Percentiles rank a stretch among this genome's conserved stretches.
Evolutionary conservation across 805 yeast species (phyloP).

Genomic region (Starmerella cellae): DNA sequence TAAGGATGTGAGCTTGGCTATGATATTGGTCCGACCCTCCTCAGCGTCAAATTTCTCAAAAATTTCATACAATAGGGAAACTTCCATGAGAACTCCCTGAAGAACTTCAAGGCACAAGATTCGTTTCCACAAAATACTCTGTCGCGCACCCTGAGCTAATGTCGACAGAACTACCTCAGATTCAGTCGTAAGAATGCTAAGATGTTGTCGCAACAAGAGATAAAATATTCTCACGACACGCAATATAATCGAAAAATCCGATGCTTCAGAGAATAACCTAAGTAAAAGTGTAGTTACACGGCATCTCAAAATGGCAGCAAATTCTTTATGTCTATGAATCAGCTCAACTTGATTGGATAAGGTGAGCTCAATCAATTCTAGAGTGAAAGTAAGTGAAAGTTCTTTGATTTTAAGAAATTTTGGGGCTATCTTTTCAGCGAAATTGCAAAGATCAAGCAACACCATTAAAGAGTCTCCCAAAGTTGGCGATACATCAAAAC

Average conservation of each 20-base stretch:
- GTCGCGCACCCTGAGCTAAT: constrained; percentile 54
- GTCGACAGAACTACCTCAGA: constrained; percentile 68
- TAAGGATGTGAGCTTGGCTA: constrained; percentile 5
- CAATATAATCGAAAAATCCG: constrained; percentile 55
- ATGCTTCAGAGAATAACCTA: constrained; percentile 42
- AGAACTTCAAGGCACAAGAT: constrained; percentile 62
- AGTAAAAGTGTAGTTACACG: constrained; percentile 65
- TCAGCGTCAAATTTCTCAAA: constrained; percentile 50
- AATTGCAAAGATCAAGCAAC: constrained; percentile 56
- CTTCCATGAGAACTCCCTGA: constrained; percentile 45
- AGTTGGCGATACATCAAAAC: constrained; percentile 35
- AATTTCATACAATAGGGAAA: constrained; percentile 37
- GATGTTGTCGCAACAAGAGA: constrained; percentile 48
- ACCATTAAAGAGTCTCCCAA: constrained; percentile 60
- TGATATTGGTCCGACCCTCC: constrained; percentile 25
- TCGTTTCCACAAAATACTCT: constrained; percentile 51
- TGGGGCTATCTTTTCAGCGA: constrained; percentile 48
- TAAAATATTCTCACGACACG: constrained; percentile 62
- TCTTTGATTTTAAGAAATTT: constrained; percentile 39
- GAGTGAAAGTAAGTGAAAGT: constrained; percentile 51
- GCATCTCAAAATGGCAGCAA: constrained; percentile 51
- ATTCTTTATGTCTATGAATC: constrained; percentile 48
- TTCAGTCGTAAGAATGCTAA: constrained; percentile 55
- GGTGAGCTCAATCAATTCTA: constrained; percentile 74
- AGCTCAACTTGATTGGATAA: constrained; percentile 46